Evolutionary conservation across 768 basidiomycete genomes (phyloP).

Genomic region (Tulasnella sp.): DNA sequence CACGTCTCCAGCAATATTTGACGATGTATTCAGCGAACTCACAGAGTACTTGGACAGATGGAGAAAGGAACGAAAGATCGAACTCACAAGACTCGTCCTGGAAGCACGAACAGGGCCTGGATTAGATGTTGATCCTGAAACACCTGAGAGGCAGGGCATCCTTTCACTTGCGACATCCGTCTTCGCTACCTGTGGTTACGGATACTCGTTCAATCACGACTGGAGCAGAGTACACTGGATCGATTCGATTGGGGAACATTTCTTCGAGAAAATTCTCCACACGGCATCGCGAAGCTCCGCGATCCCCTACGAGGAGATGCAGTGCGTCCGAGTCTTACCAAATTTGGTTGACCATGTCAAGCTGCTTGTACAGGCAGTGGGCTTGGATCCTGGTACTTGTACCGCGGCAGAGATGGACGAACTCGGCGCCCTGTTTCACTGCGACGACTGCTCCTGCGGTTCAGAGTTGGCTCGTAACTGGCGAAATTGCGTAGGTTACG

Average conservation of each 20-base stretch:
- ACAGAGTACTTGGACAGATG: neutral
- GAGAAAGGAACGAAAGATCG: neutral
- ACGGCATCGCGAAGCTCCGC: neutral
- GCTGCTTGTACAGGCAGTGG: constrained; percentile 4
- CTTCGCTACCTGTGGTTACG: neutral
- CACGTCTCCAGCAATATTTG: neutral
- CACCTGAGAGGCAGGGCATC: neutral
- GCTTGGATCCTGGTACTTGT: constrained; percentile 7
- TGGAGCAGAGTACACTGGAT: neutral
- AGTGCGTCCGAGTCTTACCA: neutral
- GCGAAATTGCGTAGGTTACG: constrained; percentile 8
- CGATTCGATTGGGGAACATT: neutral
- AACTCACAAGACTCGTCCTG: neutral
- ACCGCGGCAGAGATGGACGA: constrained; percentile 6
- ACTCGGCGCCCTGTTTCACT: neutral
- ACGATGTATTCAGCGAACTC: neutral
- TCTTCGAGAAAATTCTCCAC: neutral
- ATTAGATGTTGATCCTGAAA: neutral
- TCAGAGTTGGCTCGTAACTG: neutral
- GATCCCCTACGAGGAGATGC: neutral
- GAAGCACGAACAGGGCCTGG: neutral
- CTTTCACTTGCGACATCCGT: neutral
- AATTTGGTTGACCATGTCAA: neutral
- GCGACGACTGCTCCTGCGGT: constrained; percentile 6
- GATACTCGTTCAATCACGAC: neutral